Evolutionary conservation across 441 rosid genomes (phyloP).

Genomic region (Syzygium malaccense): DNA sequence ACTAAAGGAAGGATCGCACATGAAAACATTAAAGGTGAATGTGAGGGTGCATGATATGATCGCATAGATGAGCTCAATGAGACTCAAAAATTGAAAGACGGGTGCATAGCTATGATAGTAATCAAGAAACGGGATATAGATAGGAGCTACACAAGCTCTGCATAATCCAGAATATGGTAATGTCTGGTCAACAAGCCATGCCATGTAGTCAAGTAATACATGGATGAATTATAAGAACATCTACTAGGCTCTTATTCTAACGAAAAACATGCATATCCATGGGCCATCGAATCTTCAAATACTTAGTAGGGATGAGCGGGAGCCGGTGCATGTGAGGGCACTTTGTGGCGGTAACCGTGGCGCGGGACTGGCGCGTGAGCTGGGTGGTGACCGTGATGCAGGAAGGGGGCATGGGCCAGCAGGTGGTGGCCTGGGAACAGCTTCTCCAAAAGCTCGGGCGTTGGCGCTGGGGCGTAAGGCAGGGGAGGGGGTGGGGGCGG

Average conservation of each 20-base stretch:
- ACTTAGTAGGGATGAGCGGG: not conserved
- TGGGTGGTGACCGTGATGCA: too few species aligned
- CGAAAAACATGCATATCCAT: not conserved
- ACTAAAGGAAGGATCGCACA: not conserved
- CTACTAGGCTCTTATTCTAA: not conserved
- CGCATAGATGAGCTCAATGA: too few species aligned
- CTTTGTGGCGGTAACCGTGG: too few species aligned
- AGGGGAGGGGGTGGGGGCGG: too few species aligned
- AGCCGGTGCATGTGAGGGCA: not conserved
- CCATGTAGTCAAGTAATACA: not conserved
- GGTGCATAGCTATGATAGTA: not conserved
- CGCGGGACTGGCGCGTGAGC: too few species aligned
- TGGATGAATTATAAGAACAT: not conserved
- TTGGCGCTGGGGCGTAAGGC: not conserved
- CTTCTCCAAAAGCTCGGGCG: not conserved
- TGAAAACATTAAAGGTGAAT: too few species aligned
- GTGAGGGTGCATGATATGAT: too few species aligned
- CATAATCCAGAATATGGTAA: not conserved
- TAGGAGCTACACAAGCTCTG: not conserved
- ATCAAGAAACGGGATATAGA: not conserved
- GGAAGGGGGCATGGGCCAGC: too few species aligned
- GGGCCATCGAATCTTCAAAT: not conserved
- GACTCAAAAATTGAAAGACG: not conserved
- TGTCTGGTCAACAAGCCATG: not conserved
- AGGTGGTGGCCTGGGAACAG: too few species aligned